These are phyloP conservation scores for Phytophthora vignae DNA, from an alignment of 352 stramenopile genomes.

Conservation along the genomic window DNA sequence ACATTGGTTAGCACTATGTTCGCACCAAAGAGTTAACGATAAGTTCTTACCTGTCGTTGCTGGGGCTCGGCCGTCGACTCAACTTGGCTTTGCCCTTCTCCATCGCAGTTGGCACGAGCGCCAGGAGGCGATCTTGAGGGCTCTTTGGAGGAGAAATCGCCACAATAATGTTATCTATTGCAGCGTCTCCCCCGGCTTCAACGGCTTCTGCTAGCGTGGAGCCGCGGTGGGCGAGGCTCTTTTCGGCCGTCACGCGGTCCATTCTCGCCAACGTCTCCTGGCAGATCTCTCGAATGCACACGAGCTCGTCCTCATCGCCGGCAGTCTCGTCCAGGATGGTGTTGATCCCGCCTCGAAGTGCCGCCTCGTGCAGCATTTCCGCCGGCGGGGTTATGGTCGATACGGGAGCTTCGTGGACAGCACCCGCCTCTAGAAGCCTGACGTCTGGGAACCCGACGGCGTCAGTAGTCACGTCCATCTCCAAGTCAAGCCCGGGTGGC, in stretches of 20 bases:
- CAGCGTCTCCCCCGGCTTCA: conserved; percentile 6
- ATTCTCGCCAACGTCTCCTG: conserved; percentile 51
- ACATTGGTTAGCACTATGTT: neutral
- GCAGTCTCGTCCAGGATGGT: conserved; percentile 63
- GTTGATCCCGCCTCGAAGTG: conserved; percentile 54
- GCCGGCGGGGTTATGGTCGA: conserved; percentile 1
- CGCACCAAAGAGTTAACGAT: neutral
- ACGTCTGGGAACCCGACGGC: neutral
- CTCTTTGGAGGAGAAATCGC: conserved; percentile 51
- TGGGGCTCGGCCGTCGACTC: conserved; percentile 41
- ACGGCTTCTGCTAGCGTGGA: conserved; percentile 1
- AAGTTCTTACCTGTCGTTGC: conserved; percentile 37
- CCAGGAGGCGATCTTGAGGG: conserved; percentile 60
- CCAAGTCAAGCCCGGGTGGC: conserved; percentile 26
- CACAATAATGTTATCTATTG: conserved; percentile 2
- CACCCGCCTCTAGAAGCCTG: neutral
- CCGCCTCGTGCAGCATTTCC: conserved; percentile 38
- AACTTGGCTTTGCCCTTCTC: conserved; percentile 62
- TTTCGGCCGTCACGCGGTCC: conserved; percentile 22
- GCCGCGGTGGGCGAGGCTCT: conserved; percentile 6
- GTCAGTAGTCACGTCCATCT: conserved; percentile 24
- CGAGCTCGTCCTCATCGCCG: conserved; percentile 52
- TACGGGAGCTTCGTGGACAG: neutral
- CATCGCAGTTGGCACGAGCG: conserved; percentile 35
- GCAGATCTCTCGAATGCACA: conserved; percentile 75